These are phyloP conservation scores for Eucommia ulmoides DNA, from an alignment of 257 asterid genomes.

Conservation along the genomic window DNA sequence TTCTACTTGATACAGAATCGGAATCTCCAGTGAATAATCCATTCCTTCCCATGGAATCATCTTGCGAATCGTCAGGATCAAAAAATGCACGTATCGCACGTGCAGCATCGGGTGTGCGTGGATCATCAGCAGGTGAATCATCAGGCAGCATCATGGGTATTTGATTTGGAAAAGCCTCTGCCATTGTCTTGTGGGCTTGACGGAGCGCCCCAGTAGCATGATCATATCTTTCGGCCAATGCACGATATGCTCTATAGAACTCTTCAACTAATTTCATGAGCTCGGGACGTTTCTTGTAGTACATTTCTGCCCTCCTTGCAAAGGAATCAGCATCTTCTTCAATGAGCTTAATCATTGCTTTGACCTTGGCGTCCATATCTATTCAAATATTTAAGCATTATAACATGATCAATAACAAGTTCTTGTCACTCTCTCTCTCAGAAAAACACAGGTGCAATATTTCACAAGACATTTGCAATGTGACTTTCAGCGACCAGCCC, in stretches of 20 bases:
- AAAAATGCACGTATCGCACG: constrained; percentile 26
- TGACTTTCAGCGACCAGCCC: background rate
- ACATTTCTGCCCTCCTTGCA: constrained; percentile 99
- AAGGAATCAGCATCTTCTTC: constrained; percentile 98
- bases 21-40: constrained; percentile 40
- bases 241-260: constrained; percentile 89
- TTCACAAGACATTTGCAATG: background rate
- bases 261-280: constrained; percentile 93
- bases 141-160: constrained; percentile 43
- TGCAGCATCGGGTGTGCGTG: constrained; percentile 37
- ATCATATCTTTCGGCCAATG: constrained; percentile 93
- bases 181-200: constrained; percentile 85
- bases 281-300: constrained; percentile 96
- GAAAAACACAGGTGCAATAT: background rate
- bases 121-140: constrained; percentile 50
- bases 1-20: constrained; percentile 25
- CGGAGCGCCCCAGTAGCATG: constrained; percentile 96
- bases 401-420: background rate
- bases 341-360: constrained; percentile 88
- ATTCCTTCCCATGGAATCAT: constrained; percentile 21
- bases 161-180: constrained; percentile 84
- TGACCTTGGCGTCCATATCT: constrained; percentile 93
- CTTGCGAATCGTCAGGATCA: constrained; percentile 18
- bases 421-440: background rate
- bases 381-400: constrained; percentile 10